A percentile compares a stretch with the other conserved stretches of the same genome.
Evolutionary conservation across 78 protist genomes (phyloP).

Genomic region (Goniomonas avonlea): DNA sequence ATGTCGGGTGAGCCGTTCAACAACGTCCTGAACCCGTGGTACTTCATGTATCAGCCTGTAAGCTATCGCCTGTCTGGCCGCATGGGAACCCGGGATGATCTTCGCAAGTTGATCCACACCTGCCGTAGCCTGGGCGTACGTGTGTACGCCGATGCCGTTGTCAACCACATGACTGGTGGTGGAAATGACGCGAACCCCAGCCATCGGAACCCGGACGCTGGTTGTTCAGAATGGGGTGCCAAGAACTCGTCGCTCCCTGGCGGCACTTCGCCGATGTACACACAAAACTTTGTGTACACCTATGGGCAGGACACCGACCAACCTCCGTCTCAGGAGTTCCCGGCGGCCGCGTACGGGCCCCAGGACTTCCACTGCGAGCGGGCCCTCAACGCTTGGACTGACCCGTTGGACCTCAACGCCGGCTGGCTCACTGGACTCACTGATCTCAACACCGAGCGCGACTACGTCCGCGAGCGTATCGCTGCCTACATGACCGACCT

Average conservation of each 20-base stretch:
- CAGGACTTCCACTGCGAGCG: constrained; percentile 63
- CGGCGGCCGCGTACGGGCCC: constrained; percentile 52
- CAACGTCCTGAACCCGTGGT: constrained; percentile 54
- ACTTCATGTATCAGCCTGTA: constrained; percentile 54
- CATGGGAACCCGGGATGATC: constrained; percentile 49
- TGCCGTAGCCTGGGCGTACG: not conserved
- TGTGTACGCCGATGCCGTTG: constrained; percentile 50
- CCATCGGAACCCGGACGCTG: constrained; percentile 27
- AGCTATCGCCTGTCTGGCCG: constrained; percentile 52
- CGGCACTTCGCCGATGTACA: constrained; percentile 11
- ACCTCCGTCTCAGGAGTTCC: constrained; percentile 52
- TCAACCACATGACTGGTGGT: constrained; percentile 66
- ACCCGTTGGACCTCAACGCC: constrained; percentile 53
- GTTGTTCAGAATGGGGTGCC: constrained; percentile 38
- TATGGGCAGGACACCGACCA: constrained; percentile 22
- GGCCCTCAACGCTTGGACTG: constrained; percentile 57
- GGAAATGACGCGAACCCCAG: constrained; percentile 54
- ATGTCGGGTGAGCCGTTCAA: constrained; percentile 45
- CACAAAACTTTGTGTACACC: constrained; percentile 30
- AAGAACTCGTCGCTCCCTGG: constrained; percentile 35
- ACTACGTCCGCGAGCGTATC: constrained; percentile 50
- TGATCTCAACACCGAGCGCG: constrained; percentile 58
- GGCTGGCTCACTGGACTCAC: constrained; percentile 59
- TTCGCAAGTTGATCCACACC: constrained; percentile 14
- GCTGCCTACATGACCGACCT: constrained; percentile 51